These are phyloP conservation scores for Monilinia fructigena DNA, from an alignment of 2,329 filamentous ascomycete genomes.

Conservation along the genomic window DNA sequence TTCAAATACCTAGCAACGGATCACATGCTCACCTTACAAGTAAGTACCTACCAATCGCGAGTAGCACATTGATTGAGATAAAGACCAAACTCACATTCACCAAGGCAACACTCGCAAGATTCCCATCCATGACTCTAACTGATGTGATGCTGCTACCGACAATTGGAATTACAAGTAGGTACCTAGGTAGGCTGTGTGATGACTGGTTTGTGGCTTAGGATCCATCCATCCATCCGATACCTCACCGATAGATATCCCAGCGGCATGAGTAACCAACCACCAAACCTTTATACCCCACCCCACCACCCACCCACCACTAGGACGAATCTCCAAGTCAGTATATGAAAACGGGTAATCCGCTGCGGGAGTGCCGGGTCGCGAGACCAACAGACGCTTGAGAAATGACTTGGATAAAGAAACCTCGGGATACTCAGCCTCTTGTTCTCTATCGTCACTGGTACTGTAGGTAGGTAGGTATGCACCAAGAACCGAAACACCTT, in stretches of 20 bases:
- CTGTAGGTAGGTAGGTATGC: no score
- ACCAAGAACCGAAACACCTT: no score
- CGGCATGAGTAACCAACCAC: neutral
- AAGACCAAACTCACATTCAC: neutral
- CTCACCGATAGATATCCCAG: neutral
- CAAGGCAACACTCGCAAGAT: neutral
- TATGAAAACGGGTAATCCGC: neutral
- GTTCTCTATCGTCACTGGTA: neutral
- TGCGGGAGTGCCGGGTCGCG: slow-evolving; percentile 17
- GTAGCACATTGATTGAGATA: neutral
- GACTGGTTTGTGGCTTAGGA: neutral
- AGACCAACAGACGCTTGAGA: slow-evolving; percentile 11
- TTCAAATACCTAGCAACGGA: neutral
- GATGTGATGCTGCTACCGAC: neutral
- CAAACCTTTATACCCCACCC: neutral
- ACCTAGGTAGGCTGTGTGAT: neutral
- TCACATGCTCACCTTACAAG: neutral
- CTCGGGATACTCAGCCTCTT: slow-evolving; percentile 16
- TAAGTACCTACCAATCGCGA: neutral
- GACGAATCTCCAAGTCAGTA: neutral
- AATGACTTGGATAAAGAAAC: neutral
- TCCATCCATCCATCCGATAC: neutral
- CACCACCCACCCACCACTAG: neutral
- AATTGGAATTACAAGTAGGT: neutral
- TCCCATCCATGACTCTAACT: slow-evolving; percentile 7